These are phyloP conservation scores for Hypoxylon sp. DNA, from an alignment of 2,329 filamentous ascomycete species.

Conservation along the genomic window DNA sequence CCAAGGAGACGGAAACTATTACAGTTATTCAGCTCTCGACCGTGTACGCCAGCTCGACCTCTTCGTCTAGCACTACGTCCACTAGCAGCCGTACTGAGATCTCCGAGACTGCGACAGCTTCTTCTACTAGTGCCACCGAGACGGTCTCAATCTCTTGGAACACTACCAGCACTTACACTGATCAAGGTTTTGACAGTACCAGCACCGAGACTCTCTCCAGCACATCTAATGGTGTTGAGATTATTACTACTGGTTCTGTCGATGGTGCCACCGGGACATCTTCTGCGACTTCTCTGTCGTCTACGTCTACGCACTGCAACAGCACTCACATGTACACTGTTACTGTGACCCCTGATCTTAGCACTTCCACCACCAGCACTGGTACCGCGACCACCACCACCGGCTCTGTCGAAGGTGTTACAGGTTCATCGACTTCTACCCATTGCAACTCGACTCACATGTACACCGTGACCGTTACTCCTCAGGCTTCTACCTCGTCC, in stretches of 20 bases:
- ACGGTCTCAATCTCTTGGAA: conserved; percentile 21
- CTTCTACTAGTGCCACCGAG: neutral
- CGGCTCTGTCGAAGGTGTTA: conserved; percentile 16
- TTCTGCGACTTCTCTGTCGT: neutral
- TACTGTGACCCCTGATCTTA: neutral
- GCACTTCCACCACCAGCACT: neutral
- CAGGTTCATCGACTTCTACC: conserved; percentile 1
- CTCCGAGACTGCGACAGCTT: neutral
- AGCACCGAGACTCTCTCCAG: neutral
- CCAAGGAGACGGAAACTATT: conserved; percentile 30
- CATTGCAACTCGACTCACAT: conserved; percentile 13
- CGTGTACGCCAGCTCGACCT: conserved; percentile 14
- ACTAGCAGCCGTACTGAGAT: neutral
- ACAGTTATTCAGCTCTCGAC: conserved; percentile 31
- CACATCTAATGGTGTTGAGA: neutral
- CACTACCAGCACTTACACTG: conserved; percentile 22
- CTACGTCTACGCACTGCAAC: neutral
- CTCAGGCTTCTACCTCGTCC: neutral
- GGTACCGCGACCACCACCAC: conserved; percentile 1
- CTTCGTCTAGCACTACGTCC: conserved; percentile 8
- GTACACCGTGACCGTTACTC: conserved; percentile 11
- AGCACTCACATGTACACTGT: neutral
- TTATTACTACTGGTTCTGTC: neutral
- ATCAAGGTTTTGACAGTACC: neutral
- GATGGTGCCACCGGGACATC: neutral